Conservation (phyloP, 148 eudicot species). For the Rhododendron kiyosumense region DNA sequence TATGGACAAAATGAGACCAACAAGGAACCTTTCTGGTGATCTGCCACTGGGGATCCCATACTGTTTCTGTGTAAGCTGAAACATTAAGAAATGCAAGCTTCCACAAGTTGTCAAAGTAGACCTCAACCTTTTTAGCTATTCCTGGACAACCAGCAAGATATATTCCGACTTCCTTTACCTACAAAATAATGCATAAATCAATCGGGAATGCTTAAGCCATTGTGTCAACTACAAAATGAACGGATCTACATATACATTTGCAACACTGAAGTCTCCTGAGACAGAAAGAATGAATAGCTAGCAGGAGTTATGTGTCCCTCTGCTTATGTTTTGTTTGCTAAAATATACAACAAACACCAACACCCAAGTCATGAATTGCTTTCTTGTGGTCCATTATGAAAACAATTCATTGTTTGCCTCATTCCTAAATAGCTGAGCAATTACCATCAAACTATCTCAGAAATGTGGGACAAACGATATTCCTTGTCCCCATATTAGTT, state of each 20-base stretch:
- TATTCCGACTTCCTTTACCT: conserved; percentile 92
- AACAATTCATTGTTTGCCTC: background rate
- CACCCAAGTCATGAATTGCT: background rate
- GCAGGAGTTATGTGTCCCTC: background rate
- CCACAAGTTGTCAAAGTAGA: conserved; percentile 79
- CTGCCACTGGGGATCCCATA: conserved; percentile 75
- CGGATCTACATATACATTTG: background rate
- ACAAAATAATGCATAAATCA: conserved; percentile 13
- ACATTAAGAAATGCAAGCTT: conserved; percentile 61
- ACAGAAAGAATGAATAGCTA: background rate
- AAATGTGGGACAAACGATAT: background rate
- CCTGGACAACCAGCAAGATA: conserved; percentile 64
- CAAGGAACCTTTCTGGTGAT: conserved; percentile 74
- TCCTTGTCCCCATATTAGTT: background rate
- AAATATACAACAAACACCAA: background rate
- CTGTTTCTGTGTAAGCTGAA: conserved; percentile 51
- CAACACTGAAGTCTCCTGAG: background rate
- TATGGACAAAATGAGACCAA: conserved; percentile 78
- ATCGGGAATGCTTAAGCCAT: background rate
- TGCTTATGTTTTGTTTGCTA: background rate
- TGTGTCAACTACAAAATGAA: background rate
- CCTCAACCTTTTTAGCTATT: conserved; percentile 52
- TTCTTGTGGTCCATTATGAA: background rate
- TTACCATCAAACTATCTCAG: background rate
- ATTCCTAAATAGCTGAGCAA: background rate